Base-by-base conservation (phyloP, 2,329 filamentous ascomycete species). In the Colletotrichum musae region DNA sequence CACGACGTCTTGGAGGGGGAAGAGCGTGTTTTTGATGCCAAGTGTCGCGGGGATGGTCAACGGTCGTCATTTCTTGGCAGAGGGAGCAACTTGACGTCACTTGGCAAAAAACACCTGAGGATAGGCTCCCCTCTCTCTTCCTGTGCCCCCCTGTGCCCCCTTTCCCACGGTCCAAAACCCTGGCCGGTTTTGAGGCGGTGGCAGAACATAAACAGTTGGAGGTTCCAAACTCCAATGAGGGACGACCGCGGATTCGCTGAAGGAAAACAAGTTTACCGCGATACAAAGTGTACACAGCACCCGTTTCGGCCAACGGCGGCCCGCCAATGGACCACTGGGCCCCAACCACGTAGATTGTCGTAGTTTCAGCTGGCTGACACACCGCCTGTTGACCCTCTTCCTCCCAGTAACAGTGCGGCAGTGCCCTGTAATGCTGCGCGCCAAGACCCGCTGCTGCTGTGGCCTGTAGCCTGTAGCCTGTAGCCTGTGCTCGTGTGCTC, bases 61-160 rank as follows among this genome's bases (percentile, higher is more conserved):
- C 24, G 28, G n/a, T 51, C 48, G 48, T 62, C 59, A 54, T 62
- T 53, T 28, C 59, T 62, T 62, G 59, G 59, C 50, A 62, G 36
- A 45, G 26, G 24, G 50, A 51, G n/a, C 12, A 13, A 43, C 24
- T 62, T 62, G 59, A 62, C 59, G 59, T 62, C 59, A 62, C 59
- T 47, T 39, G 50, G 59, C 36, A 62, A 62, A 54, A 54, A 54
- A 43, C 48, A 47, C 15, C 56, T 10, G 36, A 48, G 41, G 24
- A 32, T 6, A 13, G 5, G 7, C 16, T 6, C 18, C 58, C 18
- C 18, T 18, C 50, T 39, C n/a, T 48, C 32, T 36, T 61, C 21
- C 21, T 24, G 48, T 62, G 48, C 58, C 58, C 12, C 58, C 39
- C 7, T 32, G 47, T 50, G 47, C n/a, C 47, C 47, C 47, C 47